These are phyloP conservation scores for Apophysomyces sp. DNA, from an alignment of 371 early-diverging fungal genomes.

Conservation along the genomic window DNA sequence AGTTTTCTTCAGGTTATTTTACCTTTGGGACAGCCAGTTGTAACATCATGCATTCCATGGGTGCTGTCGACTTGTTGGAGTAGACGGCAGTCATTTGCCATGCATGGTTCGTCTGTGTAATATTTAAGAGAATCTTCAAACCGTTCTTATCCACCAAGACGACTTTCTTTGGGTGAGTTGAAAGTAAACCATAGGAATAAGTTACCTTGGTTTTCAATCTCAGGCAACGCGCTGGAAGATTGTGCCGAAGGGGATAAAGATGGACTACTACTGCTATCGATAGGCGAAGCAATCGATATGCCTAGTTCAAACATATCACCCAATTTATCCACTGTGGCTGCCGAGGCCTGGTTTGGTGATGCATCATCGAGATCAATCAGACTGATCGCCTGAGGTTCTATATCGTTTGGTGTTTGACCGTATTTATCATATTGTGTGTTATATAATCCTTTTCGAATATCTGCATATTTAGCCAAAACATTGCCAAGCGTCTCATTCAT, in stretches of 20 bases:
- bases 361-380: slow-evolving; percentile 70
- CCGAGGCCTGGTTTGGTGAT: not conserved
- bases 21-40: slow-evolving; percentile 57
- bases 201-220: not conserved
- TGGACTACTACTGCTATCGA: not conserved
- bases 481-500: slow-evolving; percentile 82
- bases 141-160: slow-evolving; percentile 69
- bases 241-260: slow-evolving; percentile 5
- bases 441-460: slow-evolving; percentile 60
- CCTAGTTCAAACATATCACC: slow-evolving; percentile 23
- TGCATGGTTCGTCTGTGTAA: slow-evolving; percentile 14
- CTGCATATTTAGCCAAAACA: slow-evolving; percentile 75
- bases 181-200: not conserved
- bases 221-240: slow-evolving; percentile 10
- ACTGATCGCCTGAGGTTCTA: slow-evolving; percentile 29
- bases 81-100: slow-evolving; percentile 43
- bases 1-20: not conserved
- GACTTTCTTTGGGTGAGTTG: slow-evolving; percentile 19
- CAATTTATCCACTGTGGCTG: slow-evolving; percentile 19
- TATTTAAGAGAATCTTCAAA: slow-evolving; percentile 39
- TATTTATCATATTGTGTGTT: slow-evolving; percentile 42
- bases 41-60: slow-evolving; percentile 51
- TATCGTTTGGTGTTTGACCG: slow-evolving; percentile 12
- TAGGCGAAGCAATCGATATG: not conserved
- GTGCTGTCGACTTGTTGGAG: slow-evolving; percentile 49